phyloP scores from a whole-genome alignment of 2,329 filamentous ascomycete species.

The Cladosporium sp. region DNA sequence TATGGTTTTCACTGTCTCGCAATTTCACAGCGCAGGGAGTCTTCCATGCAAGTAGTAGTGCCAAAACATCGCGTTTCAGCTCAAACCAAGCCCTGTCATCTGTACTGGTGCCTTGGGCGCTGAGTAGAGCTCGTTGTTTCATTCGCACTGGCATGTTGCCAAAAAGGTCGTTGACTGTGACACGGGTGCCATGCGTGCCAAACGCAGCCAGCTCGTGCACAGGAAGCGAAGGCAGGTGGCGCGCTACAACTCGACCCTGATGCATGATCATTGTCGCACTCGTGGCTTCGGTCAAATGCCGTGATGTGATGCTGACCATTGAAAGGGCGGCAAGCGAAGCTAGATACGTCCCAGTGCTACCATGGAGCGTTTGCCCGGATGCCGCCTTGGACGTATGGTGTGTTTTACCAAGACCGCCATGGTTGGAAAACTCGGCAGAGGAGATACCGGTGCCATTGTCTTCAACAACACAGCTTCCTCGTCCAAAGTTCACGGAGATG shows the following conservation, averaged over 20 bases:
- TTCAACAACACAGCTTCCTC: conserved; percentile 76
- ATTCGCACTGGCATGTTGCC: conserved; percentile 62
- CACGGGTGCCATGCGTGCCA: conserved; percentile 50
- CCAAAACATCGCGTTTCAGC: conserved; percentile 61
- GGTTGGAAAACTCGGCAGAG: conserved; percentile 68
- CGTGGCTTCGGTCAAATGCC: conserved; percentile 60
- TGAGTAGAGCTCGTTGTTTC: conserved; percentile 48
- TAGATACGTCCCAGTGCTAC: conserved; percentile 73
- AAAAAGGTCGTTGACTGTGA: conserved; percentile 42
- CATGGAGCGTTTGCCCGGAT: conserved; percentile 55
- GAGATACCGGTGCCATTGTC: conserved; percentile 82
- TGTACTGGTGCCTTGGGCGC: conserved; percentile 66
- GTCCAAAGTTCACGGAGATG: conserved; percentile 71
- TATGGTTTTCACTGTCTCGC: conserved; percentile 51
- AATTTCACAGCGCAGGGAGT: conserved; percentile 59
- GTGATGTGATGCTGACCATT: conserved; percentile 74
- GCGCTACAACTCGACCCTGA: conserved; percentile 65
- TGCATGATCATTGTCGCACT: conserved; percentile 70
- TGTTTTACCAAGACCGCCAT: conserved; percentile 69
- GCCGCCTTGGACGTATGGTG: conserved; percentile 72
- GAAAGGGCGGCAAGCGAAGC: conserved; percentile 76
- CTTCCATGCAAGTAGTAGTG: conserved; percentile 72
- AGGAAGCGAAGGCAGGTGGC: conserved; percentile 62
- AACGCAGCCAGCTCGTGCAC: conserved; percentile 57
- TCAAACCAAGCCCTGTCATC: conserved; percentile 73